These are phyloP conservation scores for Blakeslea trispora DNA, from an alignment of 371 early-diverging fungal species.

Conservation along the genomic window DNA sequence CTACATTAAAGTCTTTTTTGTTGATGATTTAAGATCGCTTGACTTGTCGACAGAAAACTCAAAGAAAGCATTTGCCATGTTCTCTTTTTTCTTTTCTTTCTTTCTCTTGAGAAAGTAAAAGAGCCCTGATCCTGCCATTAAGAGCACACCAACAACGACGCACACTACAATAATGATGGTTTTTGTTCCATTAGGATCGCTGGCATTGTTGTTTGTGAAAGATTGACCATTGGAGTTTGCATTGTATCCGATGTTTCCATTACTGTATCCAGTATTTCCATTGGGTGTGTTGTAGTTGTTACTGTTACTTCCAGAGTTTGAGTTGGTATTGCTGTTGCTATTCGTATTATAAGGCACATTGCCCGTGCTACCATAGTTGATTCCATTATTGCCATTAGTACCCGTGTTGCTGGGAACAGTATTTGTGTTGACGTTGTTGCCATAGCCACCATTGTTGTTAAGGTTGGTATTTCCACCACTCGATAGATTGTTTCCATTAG, in stretches of 20 bases:
- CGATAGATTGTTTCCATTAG: neutral
- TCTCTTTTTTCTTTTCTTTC: conserved; percentile 35
- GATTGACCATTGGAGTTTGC: conserved; percentile 4
- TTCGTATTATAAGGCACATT: conserved; percentile 1
- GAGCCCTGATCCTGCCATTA: conserved; percentile 23
- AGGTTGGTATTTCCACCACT: conserved; percentile 5
- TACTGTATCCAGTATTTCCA: conserved; percentile 2
- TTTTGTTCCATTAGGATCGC: neutral
- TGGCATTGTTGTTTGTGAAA: neutral
- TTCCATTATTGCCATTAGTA: neutral
- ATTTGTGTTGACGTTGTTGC: conserved; percentile 6
- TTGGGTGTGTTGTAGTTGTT: conserved; percentile 6
- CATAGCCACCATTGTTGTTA: neutral
- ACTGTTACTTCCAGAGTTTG: neutral
- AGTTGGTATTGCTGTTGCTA: conserved; percentile 2
- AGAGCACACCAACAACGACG: conserved; percentile 18
- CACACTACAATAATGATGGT: conserved; percentile 23
- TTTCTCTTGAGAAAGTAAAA: conserved; percentile 24
- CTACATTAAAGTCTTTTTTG: no score
- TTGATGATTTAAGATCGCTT: conserved; percentile 13
- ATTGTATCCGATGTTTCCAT: conserved; percentile 10
- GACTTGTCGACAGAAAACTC: conserved; percentile 33
- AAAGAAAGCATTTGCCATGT: conserved; percentile 38
- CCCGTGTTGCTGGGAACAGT: conserved; percentile 4
- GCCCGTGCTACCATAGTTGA: neutral